A percentile compares a stretch with the other conserved stretches of the same genome.
Evolutionary conservation across 1,284 basidiomycete species (phyloP).

Genomic region (Pseudozyma thailandica): DNA sequence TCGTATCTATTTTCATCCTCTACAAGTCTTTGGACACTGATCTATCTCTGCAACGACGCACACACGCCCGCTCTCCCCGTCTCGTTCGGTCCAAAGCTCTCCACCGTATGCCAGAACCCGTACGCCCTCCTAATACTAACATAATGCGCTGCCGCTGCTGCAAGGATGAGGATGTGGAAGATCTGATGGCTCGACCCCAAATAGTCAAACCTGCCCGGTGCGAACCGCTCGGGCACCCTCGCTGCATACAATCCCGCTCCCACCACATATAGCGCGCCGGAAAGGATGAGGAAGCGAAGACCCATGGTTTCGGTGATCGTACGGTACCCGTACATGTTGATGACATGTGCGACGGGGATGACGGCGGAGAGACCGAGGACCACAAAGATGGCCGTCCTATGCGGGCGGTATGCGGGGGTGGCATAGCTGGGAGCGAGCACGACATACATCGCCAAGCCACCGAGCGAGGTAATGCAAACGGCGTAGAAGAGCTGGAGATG

Average conservation of each 20-base stretch:
- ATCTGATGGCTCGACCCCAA: constrained; percentile 70
- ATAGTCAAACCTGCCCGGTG: constrained; percentile 82
- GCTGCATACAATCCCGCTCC: constrained; percentile 72
- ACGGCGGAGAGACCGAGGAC: constrained; percentile 80
- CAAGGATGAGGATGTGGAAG: constrained; percentile 84
- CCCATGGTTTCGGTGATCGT: constrained; percentile 61
- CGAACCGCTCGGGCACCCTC: constrained; percentile 81
- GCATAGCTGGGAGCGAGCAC: constrained; percentile 83
- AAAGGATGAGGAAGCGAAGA: constrained; percentile 45
- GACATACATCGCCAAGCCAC: constrained; percentile 78
- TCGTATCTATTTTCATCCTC: neutral
- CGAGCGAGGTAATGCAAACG: constrained; percentile 73
- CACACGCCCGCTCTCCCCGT: constrained; percentile 40
- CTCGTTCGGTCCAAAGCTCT: constrained; percentile 18
- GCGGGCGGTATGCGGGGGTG: constrained; percentile 79
- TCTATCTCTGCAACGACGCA: constrained; percentile 28
- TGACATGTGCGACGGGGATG: constrained; percentile 78
- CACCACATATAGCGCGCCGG: constrained; percentile 58
- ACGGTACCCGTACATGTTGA: constrained; percentile 69
- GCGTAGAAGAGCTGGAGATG: constrained; percentile 52
- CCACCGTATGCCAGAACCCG: constrained; percentile 65
- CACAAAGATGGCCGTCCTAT: constrained; percentile 83
- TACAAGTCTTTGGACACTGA: neutral
- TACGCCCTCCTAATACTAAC: constrained; percentile 56
- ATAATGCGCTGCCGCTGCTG: constrained; percentile 82